Evolutionary conservation across 768 basidiomycete species (phyloP).

Genomic region (Tulasnella sp.): DNA sequence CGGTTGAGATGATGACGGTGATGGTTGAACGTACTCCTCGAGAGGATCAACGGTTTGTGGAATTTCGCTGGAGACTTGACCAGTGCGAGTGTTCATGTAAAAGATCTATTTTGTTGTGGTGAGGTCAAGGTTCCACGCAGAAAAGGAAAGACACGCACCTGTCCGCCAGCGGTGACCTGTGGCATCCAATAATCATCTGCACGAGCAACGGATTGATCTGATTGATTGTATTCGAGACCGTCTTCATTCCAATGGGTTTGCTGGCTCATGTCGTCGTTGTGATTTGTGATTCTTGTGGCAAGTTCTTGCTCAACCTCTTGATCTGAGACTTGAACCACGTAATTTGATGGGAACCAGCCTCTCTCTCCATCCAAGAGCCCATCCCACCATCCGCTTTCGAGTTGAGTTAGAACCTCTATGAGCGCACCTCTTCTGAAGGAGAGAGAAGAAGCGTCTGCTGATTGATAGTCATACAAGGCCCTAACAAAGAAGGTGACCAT

Average conservation of each 20-base stretch:
- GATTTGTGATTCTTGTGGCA: constrained; percentile 23
- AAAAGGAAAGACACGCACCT: constrained; percentile 35
- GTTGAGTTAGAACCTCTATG: constrained; percentile 83
- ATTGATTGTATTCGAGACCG: not conserved
- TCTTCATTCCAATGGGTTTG: not conserved
- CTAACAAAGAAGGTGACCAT: constrained; percentile 65
- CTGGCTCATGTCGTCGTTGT: constrained; percentile 5
- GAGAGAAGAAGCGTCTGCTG: constrained; percentile 78
- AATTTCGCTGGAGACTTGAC: constrained; percentile 21
- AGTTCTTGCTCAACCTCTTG: constrained; percentile 61
- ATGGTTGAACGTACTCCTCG: not conserved
- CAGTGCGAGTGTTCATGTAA: constrained; percentile 68
- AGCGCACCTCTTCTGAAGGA: constrained; percentile 78
- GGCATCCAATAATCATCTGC: constrained; percentile 80
- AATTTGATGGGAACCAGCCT: constrained; percentile 95
- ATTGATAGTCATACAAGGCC: constrained; percentile 82
- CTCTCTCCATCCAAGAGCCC: constrained; percentile 78
- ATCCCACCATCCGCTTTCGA: constrained; percentile 98
- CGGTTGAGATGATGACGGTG: not conserved
- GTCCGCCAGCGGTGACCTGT: constrained; percentile 64
- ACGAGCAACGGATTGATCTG: constrained; percentile 1
- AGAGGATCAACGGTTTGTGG: constrained; percentile 5
- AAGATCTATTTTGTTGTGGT: constrained; percentile 50
- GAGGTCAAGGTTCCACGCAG: not conserved
- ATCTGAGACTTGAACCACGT: constrained; percentile 65